Evolutionary conservation across 257 asterid species (phyloP).

Genomic region (Datura wrightii): DNA sequence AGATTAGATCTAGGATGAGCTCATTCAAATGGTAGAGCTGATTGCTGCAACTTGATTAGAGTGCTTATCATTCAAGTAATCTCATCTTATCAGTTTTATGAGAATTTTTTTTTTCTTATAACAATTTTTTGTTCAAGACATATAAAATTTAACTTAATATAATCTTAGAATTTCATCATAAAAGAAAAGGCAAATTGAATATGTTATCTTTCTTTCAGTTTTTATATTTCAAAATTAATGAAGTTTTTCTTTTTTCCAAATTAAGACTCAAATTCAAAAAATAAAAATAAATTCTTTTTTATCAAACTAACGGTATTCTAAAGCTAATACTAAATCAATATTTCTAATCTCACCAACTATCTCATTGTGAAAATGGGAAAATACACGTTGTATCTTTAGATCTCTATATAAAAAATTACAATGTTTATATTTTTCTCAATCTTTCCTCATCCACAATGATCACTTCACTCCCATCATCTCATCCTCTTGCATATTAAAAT

Average conservation of each 20-base stretch:
- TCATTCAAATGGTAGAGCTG: neutral
- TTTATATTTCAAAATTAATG: neutral
- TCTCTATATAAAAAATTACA: neutral
- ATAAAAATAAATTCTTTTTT: neutral
- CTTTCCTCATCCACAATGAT: neutral
- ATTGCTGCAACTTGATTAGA: neutral
- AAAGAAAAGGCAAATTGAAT: neutral
- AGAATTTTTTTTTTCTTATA: no score
- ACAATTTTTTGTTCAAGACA: neutral
- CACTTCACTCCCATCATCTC: constrained; percentile 8
- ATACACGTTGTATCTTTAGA: constrained; percentile 1
- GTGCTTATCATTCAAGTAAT: no score
- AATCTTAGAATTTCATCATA: neutral
- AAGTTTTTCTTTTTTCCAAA: neutral
- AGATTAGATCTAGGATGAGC: neutral
- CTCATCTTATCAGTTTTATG: no score
- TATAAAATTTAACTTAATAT: neutral
- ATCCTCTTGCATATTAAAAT: neutral
- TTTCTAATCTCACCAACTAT: constrained; percentile 14
- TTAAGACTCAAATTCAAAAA: neutral
- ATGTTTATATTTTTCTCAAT: neutral
- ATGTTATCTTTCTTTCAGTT: neutral
- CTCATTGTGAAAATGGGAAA: neutral
- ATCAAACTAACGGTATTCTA: neutral
- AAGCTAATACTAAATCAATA: neutral